Base-by-base conservation (phyloP, 768 basidiomycete species). In the Suillus decipiens region DNA sequence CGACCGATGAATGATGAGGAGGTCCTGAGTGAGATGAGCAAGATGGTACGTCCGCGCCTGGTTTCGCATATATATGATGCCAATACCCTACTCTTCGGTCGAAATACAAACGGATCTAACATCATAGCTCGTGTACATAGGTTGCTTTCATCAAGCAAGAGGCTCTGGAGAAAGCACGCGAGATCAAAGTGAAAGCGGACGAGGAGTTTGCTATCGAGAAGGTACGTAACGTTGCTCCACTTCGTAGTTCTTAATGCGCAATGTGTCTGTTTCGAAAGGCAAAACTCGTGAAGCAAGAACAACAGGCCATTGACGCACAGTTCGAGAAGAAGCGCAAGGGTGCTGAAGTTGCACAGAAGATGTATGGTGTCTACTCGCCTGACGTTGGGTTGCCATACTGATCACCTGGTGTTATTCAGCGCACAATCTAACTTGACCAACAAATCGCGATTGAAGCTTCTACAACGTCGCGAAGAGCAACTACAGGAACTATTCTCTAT, bases 131-230 rank as follows among this genome's bases (percentile, higher is more conserved):
- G 5, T 62, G 63, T 36, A 17, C 66, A 37, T 74, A 96, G 96
- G 93, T 96, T 54, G 89, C 94, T 60, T 98, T 98, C 83, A 99
- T 99, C 84, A 96, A 93, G 79, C 97, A 99, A 73, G 97, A 99
- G 78, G 96, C 96, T 5, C 77, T 93, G 67, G 96, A 99, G 81
- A 99, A 99, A 79, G 96, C 95, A 1, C 83, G 97, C 9, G 97
- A 99, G 79, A 95, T 99, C 65, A 89, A 85, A 67, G 94, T 98
- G 64, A 99, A 99, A 77, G 96, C 97, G 0, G 95, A 99, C 66
- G 96, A 99, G 76, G 96, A 99, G 79, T 99, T 99, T 73, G 92
- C 96, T 22, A 99, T 99, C 68, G 97, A 99, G 76, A 99, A 99
- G 86, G 96, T 89, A 33, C 47, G 64, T 56, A 34, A 58, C 1